These are phyloP conservation scores for Wallacemonas sp. DNA, from an alignment of 208 protist species.

Conservation along the genomic window DNA sequence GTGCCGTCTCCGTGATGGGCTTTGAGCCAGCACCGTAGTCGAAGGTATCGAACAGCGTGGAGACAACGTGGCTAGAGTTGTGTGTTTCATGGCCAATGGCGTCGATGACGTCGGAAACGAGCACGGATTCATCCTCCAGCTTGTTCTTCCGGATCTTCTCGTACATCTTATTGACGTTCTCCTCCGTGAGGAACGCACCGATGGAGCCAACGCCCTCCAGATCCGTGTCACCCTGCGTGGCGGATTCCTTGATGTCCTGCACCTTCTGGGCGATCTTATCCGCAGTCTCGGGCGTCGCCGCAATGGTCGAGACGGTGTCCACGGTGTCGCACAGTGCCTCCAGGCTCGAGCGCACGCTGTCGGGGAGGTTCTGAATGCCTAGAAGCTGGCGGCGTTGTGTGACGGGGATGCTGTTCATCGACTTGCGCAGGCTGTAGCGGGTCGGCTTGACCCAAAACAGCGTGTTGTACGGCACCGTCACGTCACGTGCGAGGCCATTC, in stretches of 20 bases:
- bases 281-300: constrained; percentile 52
- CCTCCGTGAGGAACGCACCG: constrained; percentile 77
- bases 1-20: constrained; percentile 73
- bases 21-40: constrained; percentile 85
- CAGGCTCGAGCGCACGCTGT: constrained; percentile 76
- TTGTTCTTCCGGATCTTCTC: constrained; percentile 76
- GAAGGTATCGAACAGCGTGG: constrained; percentile 89
- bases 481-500: constrained; percentile 71
- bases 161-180: constrained; percentile 82
- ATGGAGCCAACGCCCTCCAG: constrained; percentile 69
- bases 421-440: constrained; percentile 80
- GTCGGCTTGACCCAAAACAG: constrained; percentile 91
- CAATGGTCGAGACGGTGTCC: constrained; percentile 60
- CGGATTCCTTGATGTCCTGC: constrained; percentile 70
- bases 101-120: constrained; percentile 86
- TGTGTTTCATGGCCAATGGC: constrained; percentile 82
- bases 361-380: constrained; percentile 88
- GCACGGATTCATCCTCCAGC: constrained; percentile 71
- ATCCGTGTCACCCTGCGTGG: constrained; percentile 78
- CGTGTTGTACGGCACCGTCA: constrained; percentile 86
- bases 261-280: constrained; percentile 82
- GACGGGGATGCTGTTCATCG: constrained; percentile 82
- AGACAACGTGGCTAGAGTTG: constrained; percentile 88
- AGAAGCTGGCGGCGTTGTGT: constrained; percentile 85
- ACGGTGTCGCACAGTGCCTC: constrained; percentile 88